Base-by-base conservation (phyloP, 805 yeast species). In the Henningerozyma blattae region DNA sequence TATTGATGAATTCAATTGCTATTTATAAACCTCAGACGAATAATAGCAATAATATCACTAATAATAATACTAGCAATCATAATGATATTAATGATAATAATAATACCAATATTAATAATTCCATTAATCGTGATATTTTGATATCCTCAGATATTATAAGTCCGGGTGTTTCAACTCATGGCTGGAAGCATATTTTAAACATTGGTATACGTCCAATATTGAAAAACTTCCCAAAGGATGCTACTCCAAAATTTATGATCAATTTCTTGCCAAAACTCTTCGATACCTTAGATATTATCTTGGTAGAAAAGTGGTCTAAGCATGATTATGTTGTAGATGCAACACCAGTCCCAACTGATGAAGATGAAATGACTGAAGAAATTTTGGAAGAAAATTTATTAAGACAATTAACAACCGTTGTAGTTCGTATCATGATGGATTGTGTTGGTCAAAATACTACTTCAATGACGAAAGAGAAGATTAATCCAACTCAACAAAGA, bases 301-400 rank as follows among this genome's bases (percentile, higher is more conserved):
- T 91, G 25, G 70, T 74, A n/a, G 62, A 61, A 18, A 77, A 71
- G 52, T 91, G 98, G 98, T 56, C 67, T 13, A 59, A 52, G 5
- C 49, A 59, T 36, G 58, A 56, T 27, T 68, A 72, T 31, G 38
- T 31, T 8, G 48, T 61, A 27, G 62, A 59, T 37, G 52, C 62
- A 9, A 55, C 50, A 26, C 74, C 69, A 22, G 78, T 80, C 3
- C 67, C 69, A 28, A 75, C 70, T 28, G 78, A 75, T 40, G 94
- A 86, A 46, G 87, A 77, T 34, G 83, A 85, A 17, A 65, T 89
- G 48, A 78, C 91, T n/a, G 95, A 87, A 45, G 98, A 91, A 52
- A 91, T 91, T 93, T 79, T 91, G 82, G 96, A 89, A 45, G 98
- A 91, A 53, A 95, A 89, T 56, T 70, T 89, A 65, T 62, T 89